Evolutionary conservation across 2,329 filamentous ascomycete species (phyloP).

Genomic region (Achaetomium macrosporum): DNA sequence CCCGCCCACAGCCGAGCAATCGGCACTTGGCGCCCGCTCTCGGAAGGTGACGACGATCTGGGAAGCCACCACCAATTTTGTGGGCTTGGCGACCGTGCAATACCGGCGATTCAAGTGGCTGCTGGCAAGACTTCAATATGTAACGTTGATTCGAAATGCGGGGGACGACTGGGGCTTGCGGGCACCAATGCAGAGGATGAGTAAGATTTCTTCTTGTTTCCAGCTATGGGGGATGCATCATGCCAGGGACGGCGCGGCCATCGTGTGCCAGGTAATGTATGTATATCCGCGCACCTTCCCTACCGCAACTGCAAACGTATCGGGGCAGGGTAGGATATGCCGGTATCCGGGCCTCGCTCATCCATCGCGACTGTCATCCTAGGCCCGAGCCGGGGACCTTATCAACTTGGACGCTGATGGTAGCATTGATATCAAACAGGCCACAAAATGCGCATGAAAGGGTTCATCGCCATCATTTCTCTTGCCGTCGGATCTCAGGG

Average conservation of each 20-base stretch:
- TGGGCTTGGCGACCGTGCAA: neutral
- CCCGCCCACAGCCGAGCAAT: neutral
- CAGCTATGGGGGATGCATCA: no score
- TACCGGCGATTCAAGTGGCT: neutral
- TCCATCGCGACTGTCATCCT: no score
- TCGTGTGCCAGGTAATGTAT: no score
- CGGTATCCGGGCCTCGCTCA: no score
- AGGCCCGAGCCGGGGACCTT: no score
- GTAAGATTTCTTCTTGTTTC: no score
- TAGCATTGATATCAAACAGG: neutral
- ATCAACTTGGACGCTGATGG: neutral
- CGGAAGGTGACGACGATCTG: neutral
- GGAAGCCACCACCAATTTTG: neutral
- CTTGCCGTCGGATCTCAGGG: neutral
- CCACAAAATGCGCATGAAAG: neutral
- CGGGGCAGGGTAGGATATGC: no score
- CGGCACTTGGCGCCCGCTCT: neutral
- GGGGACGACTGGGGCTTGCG: neutral
- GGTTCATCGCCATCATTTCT: neutral
- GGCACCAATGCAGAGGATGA: no score
- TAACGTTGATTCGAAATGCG: constrained; percentile 8
- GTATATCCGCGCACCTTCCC: no score
- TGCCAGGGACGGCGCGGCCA: no score
- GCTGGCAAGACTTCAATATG: neutral
- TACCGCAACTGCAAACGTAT: no score